Base-by-base conservation (phyloP, 2,329 filamentous ascomycete species). In the Chaetomiaceae sp. region DNA sequence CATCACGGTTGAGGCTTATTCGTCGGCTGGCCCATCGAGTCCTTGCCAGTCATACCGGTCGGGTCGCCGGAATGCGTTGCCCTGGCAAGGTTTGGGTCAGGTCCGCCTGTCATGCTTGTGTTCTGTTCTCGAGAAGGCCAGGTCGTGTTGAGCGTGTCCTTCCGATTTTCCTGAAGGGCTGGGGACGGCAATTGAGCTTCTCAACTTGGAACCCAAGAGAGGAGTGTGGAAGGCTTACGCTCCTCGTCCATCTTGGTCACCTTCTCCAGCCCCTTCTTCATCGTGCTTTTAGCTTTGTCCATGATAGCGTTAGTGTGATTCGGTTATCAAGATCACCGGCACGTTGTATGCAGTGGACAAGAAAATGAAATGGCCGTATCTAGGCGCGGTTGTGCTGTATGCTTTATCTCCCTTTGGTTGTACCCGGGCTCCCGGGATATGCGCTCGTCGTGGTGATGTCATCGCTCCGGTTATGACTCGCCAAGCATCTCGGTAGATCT, bases 201-300 rank as follows among this genome's bases (percentile, higher is more conserved):
- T 13, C 4, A 16, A n/a, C 7, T 21, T 4, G n/a, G 13, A 16
- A 3, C 9, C 5, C 25, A 27, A 4, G 6, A 1, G 14, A 18
- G 8, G 21, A 23, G 21, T n/a, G 10, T 8, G 7, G 14, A n/a
- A 0, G 42, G 30, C 53, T 14, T 43, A 58, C 53, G 40, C 18
- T 47, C 51, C 3, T 52, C 10, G 25, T 54, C 45, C 9, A 27
- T 41, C 11, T 37, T 50, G 20, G 45, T 52, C 3, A 33, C 54
- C 48, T 54, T 56, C 29, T 54, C 53, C 33, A 53, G 8, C 5
- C 53, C 53, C 29, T 56, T 58, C 34, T 41, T 51, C 20, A 52
- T 8, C 4, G 53, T 48, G 3, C 29, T 36, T 20, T 51, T 56
- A 48, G 40, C 30, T 23, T 56, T 56, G 21, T 56, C 53, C 56